Evolutionary conservation across 2,329 filamentous ascomycete species (phyloP), one percentile per base, ranked within the genome.

Genomic region (Xylariales sp.): DNA sequence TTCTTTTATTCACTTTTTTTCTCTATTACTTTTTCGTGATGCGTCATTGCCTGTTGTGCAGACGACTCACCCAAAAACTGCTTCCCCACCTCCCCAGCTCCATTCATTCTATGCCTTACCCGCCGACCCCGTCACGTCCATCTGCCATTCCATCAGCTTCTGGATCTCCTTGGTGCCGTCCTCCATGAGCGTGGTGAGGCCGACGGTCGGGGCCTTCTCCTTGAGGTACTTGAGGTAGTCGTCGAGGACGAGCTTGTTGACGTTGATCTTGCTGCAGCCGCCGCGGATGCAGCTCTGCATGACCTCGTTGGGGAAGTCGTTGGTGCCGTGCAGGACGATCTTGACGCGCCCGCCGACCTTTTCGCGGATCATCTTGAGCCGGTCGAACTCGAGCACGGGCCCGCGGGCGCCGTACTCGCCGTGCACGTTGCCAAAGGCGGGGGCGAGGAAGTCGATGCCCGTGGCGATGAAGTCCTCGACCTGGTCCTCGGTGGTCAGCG

Each of bases 371-470:
- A 50, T 56, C n/a, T 63, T 54, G 4, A 77, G 59, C 3, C 65
- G 54, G 19, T 63, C 74, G 54, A 77, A 83, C 51, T 85, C 81
- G 14, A 84, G 58, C 54, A 72, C 66, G 17, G 81, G 76, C 0
- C 83, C 83, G 13, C 75, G 62, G 1, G 77, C 72, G 0, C 83
- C 83, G 59, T 88, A 88, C 49, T 81, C 76, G 5, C 84, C 84
- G 60, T 88, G 84, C 30, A 88, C 79, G 51, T 88, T 88, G 4
- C 84, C 84, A 61, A 88, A 86, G 1, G 82, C 82, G 1, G 84
- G 85, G 3, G 85, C 85, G 12, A 89, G 64, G 65, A 82, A 83
- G 51, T 88, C 80, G 52, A 88, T 84, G 1, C 83, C 84, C 10
- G 82, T 84, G 3, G 67, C 72, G 4, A 86, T 72, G 50, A 89